Conservation (phyloP, 352 stramenopile species). For the Phytophthora idaei region DNA sequence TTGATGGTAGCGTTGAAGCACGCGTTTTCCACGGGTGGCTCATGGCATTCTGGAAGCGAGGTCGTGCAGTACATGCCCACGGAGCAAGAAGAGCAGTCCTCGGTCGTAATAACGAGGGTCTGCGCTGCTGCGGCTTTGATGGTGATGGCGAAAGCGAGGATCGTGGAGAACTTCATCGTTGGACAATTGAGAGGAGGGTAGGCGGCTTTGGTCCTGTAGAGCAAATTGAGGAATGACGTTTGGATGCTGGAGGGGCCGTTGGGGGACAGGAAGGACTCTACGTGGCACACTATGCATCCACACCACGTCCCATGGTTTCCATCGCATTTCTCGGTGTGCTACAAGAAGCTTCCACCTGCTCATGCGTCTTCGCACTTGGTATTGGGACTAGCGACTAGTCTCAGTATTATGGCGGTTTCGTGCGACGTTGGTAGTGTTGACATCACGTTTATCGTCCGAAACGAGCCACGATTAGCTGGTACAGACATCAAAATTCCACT, state of each 20-base stretch:
- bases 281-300: not conserved
- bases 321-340: slow-evolving; percentile 24
- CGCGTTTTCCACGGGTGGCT: slow-evolving; percentile 1
- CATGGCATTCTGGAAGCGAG: slow-evolving; percentile 17
- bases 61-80: slow-evolving; percentile 29
- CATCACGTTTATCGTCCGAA: not conserved
- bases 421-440: slow-evolving; percentile 4
- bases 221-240: slow-evolving; percentile 27
- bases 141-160: slow-evolving; percentile 15
- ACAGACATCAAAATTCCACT: slow-evolving; percentile 7
- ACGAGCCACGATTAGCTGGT: slow-evolving; percentile 1
- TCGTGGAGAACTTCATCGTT: slow-evolving; percentile 33
- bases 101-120: slow-evolving; percentile 10
- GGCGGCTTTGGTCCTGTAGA: slow-evolving; percentile 6
- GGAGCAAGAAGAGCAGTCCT: slow-evolving; percentile 26
- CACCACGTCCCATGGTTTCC: slow-evolving; percentile 14
- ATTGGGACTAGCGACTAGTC: not conserved
- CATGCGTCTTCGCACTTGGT: slow-evolving; percentile 19
- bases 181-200: not conserved
- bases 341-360: slow-evolving; percentile 21
- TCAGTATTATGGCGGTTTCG: slow-evolving; percentile 20
- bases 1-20: slow-evolving; percentile 35
- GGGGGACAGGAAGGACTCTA: slow-evolving; percentile 6
- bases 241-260: not conserved
- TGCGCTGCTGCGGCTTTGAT: slow-evolving; percentile 16